Base-by-base conservation (phyloP, 306 rosid species). In the Lathyrus tuberosus region DNA sequence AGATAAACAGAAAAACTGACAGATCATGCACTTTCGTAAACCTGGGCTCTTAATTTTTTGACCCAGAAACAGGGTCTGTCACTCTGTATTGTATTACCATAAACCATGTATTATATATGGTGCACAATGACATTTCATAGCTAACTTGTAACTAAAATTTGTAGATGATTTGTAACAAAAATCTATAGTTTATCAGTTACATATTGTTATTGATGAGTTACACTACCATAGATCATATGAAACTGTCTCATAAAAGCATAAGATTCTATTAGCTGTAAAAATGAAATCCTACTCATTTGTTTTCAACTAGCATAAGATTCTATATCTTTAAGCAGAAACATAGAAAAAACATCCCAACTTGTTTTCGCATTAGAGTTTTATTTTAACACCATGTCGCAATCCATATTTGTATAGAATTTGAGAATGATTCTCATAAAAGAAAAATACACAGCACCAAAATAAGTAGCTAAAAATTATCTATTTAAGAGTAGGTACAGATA, bases 1-100 rank as follows among this genome's bases (percentile, higher is more conserved):
- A 60, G 65, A n/a, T n/a, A n/a, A 0, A 40, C 53, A 22, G 16
- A 58, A 69, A 62, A n/a, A 12, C 24, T 46, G 61, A 18, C 69
- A 10, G 58, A 58, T 18, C 10, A 0, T 72, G 52, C 62, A 18
- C 24, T 15, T 53, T 13, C 33, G 15, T 35, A 22, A 44, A 42
- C 17, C 37, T 35, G 3, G 6, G 49, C 30, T 57, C 11, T 37
- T 30, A 18, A 20, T 13, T 71, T 14, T 57, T 8, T 44, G 52
- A 48, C 28, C 41, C 13, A 46, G 49, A 30, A 43, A 64, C 31
- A 65, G 11, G 41, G 40, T 54, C 41, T 57, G n/a, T 57, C 20
- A 35, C 40, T 35, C 40, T 35, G 40, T 35, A 35, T 59, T 35
- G 40, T 35, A 35, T 59, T n/a, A n/a, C n/a, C 24, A 33, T 31